phyloP scores from a whole-genome alignment of 345 rosid species.

The Geranium rotundifolium region DNA sequence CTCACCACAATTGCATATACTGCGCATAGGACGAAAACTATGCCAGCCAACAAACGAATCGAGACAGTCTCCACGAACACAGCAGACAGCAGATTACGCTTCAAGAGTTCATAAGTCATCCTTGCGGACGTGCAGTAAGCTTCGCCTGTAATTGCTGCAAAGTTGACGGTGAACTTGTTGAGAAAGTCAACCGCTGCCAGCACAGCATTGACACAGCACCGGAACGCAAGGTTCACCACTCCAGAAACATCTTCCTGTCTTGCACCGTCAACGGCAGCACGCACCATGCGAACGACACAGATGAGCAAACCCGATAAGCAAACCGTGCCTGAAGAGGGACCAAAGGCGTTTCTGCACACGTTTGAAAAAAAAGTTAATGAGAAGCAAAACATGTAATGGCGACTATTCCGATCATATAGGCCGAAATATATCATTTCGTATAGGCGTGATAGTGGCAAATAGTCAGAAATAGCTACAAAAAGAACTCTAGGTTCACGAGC shows the following conservation, averaged over 20 bases:
- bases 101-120: conserved; percentile 83
- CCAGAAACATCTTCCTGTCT: conserved; percentile 63
- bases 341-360: conserved; percentile 67
- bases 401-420: not conserved
- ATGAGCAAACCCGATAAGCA: conserved; percentile 85
- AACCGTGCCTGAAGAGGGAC: conserved; percentile 76
- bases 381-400: not conserved
- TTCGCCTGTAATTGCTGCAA: conserved; percentile 88
- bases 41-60: conserved; percentile 60
- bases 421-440: no score
- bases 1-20: conserved; percentile 68
- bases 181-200: conserved; percentile 60
- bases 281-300: conserved; percentile 55
- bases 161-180: conserved; percentile 88
- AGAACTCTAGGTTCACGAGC: no score
- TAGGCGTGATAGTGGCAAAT: no score
- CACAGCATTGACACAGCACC: conserved; percentile 52
- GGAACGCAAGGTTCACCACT: conserved; percentile 45
- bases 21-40: conserved; percentile 64
- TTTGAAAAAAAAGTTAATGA: conserved; percentile 4
- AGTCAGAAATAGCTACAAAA: no score
- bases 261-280: conserved; percentile 72
- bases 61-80: conserved; percentile 84
- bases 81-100: conserved; percentile 82
- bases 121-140: conserved; percentile 76